Percentiles rank a stretch among this genome's conserved stretches.
These are phyloP conservation scores for Syncephalastrum sp. DNA, from an alignment of 371 early-diverging fungal species.

Conservation along the genomic window DNA sequence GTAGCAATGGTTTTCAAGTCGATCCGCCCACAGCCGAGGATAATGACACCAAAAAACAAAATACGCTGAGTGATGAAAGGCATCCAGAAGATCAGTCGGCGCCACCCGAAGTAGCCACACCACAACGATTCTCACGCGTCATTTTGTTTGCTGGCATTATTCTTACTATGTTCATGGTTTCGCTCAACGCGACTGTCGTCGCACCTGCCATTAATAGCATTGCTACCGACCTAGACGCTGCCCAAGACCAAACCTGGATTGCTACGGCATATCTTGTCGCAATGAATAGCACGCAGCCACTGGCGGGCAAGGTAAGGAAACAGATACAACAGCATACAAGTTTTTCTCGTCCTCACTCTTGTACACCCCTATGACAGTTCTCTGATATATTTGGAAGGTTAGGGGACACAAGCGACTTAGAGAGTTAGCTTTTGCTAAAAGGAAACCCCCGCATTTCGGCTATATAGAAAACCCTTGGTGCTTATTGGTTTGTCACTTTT, in stretches of 20 bases:
- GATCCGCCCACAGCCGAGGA: too few relatives aligned
- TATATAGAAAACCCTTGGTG: constrained; percentile 51
- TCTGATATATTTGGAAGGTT: constrained; percentile 29
- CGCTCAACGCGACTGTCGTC: constrained; percentile 75
- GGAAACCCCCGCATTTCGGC: background rate
- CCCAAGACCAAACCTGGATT: constrained; percentile 19
- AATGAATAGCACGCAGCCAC: constrained; percentile 51
- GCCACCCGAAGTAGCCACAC: too few relatives aligned
- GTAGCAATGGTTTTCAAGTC: too few relatives aligned
- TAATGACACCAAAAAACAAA: too few relatives aligned
- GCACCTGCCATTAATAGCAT: constrained; percentile 44
- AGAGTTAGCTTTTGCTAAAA: background rate
- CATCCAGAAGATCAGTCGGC: too few relatives aligned
- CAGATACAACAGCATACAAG: background rate
- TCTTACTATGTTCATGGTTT: constrained; percentile 70
- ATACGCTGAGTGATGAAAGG: too few relatives aligned
- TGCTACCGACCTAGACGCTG: constrained; percentile 19
- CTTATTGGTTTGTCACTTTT: constrained; percentile 50
- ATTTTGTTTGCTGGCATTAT: constrained; percentile 24
- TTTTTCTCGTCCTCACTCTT: background rate
- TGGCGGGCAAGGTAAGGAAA: constrained; percentile 54
- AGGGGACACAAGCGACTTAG: background rate
- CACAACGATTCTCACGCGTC: background rate
- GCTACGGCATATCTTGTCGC: constrained; percentile 52
- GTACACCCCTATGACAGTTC: constrained; percentile 5